These are phyloP conservation scores for Salix exigua DNA, from an alignment of 345 rosid genomes.

Conservation along the genomic window DNA sequence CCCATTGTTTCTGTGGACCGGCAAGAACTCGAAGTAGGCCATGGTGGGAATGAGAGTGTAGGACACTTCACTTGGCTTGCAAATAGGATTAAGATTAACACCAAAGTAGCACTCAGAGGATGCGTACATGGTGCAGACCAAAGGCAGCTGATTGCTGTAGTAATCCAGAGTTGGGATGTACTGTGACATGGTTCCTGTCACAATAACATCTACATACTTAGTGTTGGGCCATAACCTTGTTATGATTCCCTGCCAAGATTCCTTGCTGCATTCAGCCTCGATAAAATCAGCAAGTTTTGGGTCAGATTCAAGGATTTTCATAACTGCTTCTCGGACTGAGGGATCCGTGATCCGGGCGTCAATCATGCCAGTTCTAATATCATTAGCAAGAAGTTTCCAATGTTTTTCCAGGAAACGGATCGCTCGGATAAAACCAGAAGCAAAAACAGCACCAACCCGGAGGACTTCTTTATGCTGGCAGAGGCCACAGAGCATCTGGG, in stretches of 20 bases:
- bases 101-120: conserved; percentile 97
- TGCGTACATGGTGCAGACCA: conserved; percentile 96
- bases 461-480: conserved; percentile 43
- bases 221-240: conserved; percentile 54
- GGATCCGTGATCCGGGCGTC: conserved; percentile 40
- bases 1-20: conserved; percentile 66
- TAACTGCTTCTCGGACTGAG: conserved; percentile 38
- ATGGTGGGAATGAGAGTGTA: conserved; percentile 85
- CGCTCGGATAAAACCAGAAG: conserved; percentile 59
- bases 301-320: conserved; percentile 38
- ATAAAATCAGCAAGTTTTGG: conserved; percentile 43
- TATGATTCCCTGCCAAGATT: conserved; percentile 51
- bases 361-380: conserved; percentile 38
- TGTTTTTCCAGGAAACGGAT: conserved; percentile 49
- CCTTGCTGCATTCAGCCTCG: conserved; percentile 36
- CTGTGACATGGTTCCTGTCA: conserved; percentile 98
- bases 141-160: conserved; percentile 79
- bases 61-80: conserved; percentile 84
- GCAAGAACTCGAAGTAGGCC: conserved; percentile 95
- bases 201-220: conserved; percentile 78
- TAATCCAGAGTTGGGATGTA: conserved; percentile 91
- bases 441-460: conserved; percentile 57
- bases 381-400: conserved; percentile 38
- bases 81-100: conserved; percentile 71
- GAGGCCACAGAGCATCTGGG: conserved; percentile 59